Evolutionary conservation across 1,284 basidiomycete species (phyloP).

Genomic region (Phenoliferia sp.): DNA sequence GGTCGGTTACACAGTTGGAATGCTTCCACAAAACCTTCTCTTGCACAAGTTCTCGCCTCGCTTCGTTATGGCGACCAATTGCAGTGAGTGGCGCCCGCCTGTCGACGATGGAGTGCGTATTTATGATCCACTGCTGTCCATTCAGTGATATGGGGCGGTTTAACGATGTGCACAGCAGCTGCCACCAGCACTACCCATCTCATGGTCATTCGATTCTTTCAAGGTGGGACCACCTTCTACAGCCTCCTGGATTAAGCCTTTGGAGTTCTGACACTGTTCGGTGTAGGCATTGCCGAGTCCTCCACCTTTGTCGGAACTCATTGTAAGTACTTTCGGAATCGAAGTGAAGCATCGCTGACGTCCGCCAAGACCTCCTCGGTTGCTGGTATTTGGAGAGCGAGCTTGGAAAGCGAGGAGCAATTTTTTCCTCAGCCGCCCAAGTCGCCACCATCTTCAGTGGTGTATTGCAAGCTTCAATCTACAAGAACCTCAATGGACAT

Average conservation of each 20-base stretch:
- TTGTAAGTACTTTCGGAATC: no score
- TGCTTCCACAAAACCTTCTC: conserved; percentile 38
- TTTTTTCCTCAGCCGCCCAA: conserved; percentile 64
- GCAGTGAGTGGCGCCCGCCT: no score
- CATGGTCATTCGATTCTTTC: conserved; percentile 66
- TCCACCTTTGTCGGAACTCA: conserved; percentile 65
- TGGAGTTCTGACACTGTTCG: background rate
- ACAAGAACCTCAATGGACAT: conserved; percentile 55
- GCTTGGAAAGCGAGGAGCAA: conserved; percentile 63
- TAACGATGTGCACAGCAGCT: conserved; percentile 29
- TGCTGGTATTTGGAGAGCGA: conserved; percentile 68
- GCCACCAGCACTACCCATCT: conserved; percentile 47
- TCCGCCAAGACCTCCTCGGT: conserved; percentile 34
- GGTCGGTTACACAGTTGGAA: conserved; percentile 38
- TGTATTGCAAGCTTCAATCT: conserved; percentile 58
- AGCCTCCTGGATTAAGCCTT: background rate
- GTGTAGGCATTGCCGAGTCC: conserved; percentile 58
- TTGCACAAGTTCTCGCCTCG: conserved; percentile 38
- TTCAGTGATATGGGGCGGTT: conserved; percentile 35
- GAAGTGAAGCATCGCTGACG: background rate
- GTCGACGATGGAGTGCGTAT: no score
- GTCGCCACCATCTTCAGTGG: conserved; percentile 42
- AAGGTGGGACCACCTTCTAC: no score
- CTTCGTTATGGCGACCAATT: conserved; percentile 18
- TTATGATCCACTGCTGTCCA: no score